These are phyloP conservation scores for Ascodesmis nigricans DNA, from an alignment of 495 filamentous ascomycete genomes.

Conservation along the genomic window DNA sequence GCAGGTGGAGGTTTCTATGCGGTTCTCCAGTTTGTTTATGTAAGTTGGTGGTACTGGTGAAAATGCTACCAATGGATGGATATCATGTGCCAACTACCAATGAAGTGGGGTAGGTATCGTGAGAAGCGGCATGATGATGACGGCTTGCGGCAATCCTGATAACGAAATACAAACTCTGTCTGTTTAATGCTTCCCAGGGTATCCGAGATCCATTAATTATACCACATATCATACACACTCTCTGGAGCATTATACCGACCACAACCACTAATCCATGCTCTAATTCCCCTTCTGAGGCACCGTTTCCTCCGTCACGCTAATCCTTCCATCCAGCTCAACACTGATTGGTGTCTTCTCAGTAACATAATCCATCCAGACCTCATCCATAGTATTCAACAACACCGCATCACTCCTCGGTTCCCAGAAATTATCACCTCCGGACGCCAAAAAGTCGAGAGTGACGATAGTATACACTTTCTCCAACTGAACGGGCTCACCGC, in stretches of 20 bases:
- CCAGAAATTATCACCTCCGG: conserved; percentile 33
- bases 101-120: no score
- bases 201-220: no score
- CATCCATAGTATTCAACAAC: conserved; percentile 29
- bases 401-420: conserved; percentile 21
- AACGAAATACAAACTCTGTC: no score
- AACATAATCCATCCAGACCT: conserved; percentile 30
- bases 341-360: conserved; percentile 26
- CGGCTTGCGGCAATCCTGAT: no score
- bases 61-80: no score
- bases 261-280: no score
- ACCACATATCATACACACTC: background rate
- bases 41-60: no score
- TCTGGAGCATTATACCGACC: background rate
- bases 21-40: no score
- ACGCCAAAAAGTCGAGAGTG: conserved; percentile 33
- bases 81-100: no score
- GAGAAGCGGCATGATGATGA: no score
- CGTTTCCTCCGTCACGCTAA: conserved; percentile 21
- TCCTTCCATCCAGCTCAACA: conserved; percentile 29
- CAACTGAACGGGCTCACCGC: conserved; percentile 23
- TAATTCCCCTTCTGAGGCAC: conserved; percentile 6
- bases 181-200: no score
- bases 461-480: conserved; percentile 27
- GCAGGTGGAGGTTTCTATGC: no score